Evolutionary conservation across 495 filamentous ascomycete genomes (phyloP), one percentile per base, ranked within the genome.

Genomic region (Rostrohypoxylon terebratum): DNA sequence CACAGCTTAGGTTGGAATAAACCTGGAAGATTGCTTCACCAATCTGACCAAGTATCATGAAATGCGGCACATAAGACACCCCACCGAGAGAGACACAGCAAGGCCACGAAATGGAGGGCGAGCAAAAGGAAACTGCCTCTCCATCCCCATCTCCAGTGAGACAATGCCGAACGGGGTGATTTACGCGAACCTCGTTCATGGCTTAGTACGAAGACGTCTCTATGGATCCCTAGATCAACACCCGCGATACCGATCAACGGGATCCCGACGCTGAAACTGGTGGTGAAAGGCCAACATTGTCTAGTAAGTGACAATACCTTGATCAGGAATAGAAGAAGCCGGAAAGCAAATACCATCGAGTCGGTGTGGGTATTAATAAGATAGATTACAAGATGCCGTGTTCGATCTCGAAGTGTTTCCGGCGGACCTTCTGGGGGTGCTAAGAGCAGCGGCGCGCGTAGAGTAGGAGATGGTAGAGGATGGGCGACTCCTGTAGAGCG

Each of bases 391-490:
- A 63, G 69, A 73, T 75, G 81, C 68, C 71, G 73, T 47, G 75
- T 53, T 60, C 66, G 50, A 71, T 86, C 69, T 66, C 77, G 72
- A 5, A 85, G 53, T 36, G 82, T 66, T 65, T 81, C 73, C 48
- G 84, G 53, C 1, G 71, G 65, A 23, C 81, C 82, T 40, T 75
- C 75, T 45, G 84, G 90, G 18, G 90, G 90, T 7, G 90, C 83
- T 72, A 93, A 85, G 28, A 91, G 84, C 44, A 90, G 77, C 0
- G 86, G 83, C 33, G 86, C 76, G 57, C 77, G 76, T 25, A 72
- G 77, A 14, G 69, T 78, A 31, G 77, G 79, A 25, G 74, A 72
- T 53, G 77, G 77, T 28, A 78, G 79, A n/a, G 70, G 47, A 69
- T 72, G 67, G 38, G n/a, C 63, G 58, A 48, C 66, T 77, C 51